phyloP scores from a whole-genome alignment of 2,329 filamentous ascomycete genomes.

The Albophoma yamanashiensis region DNA sequence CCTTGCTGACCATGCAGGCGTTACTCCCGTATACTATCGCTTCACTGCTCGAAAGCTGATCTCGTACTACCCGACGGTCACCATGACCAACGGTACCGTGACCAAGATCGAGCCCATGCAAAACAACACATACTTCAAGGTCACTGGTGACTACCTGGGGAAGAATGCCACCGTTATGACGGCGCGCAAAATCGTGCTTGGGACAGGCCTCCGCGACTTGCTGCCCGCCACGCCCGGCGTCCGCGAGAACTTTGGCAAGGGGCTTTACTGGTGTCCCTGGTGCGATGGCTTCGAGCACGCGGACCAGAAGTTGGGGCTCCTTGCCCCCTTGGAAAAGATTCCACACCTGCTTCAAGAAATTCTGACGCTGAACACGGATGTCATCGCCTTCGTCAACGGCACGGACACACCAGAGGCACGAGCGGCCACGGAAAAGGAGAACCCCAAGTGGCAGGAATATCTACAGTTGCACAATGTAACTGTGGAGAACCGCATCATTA shows the following conservation, averaged over 20 bases:
- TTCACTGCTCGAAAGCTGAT: constrained; percentile 42
- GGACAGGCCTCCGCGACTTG: constrained; percentile 44
- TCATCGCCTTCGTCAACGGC: constrained; percentile 49
- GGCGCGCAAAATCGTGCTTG: constrained; percentile 45
- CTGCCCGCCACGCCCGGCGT: constrained; percentile 45
- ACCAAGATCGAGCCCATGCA: constrained; percentile 25
- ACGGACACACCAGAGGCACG: constrained; percentile 37
- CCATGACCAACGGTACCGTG: constrained; percentile 42
- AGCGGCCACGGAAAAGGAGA: constrained; percentile 23
- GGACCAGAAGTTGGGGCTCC: constrained; percentile 44
- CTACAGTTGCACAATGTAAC: constrained; percentile 37
- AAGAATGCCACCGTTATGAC: constrained; percentile 22
- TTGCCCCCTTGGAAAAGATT: constrained; percentile 33
- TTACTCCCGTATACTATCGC: constrained; percentile 43
- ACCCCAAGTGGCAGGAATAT: constrained; percentile 37
- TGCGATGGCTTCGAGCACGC: constrained; percentile 53
- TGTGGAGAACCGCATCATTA: constrained; percentile 46
- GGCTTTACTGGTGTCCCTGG: constrained; percentile 55
- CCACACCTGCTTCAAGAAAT: constrained; percentile 38
- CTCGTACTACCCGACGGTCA: constrained; percentile 35
- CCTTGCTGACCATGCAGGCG: constrained; percentile 24
- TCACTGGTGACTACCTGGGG: constrained; percentile 15
- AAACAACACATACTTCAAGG: constrained; percentile 34
- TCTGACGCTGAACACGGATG: constrained; percentile 41
- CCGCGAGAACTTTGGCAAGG: constrained; percentile 43